Conservation (phyloP, 2,329 filamentous ascomycete species). For the Trichoderma semiorbis region DNA sequence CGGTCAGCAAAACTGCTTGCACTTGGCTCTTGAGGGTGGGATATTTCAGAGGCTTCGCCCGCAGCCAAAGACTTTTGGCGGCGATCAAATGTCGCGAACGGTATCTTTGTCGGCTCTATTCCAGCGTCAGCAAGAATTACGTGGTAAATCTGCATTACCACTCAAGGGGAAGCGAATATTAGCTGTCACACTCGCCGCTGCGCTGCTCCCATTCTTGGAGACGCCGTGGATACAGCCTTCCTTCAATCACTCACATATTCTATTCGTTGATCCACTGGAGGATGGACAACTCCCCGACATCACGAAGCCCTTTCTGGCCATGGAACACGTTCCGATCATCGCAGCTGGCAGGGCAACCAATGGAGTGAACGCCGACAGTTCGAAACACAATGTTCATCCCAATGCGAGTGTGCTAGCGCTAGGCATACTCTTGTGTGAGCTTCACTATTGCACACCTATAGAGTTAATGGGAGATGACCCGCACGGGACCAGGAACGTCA, state of each 20-base stretch:
- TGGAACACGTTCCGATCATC: slow-evolving; percentile 4
- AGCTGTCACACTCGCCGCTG: background rate
- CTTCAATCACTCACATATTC: background rate
- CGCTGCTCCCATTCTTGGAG: background rate
- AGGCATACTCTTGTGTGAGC: slow-evolving; percentile 2
- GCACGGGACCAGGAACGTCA: background rate
- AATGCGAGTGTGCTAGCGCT: background rate
- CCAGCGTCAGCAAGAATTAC: background rate
- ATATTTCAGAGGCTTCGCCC: background rate
- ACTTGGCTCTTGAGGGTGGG: slow-evolving; percentile 3
- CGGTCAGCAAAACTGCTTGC: slow-evolving; percentile 5
- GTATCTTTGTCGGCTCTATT: slow-evolving; percentile 3
- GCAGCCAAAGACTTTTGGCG: slow-evolving; percentile 4
- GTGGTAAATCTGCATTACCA: background rate
- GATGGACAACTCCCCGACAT: slow-evolving; percentile 1
- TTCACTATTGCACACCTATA: slow-evolving; percentile 1
- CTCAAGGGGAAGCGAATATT: background rate
- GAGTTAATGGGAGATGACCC: background rate
- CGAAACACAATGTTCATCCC: background rate
- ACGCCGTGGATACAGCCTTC: background rate
- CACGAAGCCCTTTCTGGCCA: background rate
- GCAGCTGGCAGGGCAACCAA: background rate
- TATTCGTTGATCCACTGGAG: background rate
- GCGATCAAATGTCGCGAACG: background rate
- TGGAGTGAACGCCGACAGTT: background rate